A percentile compares a stretch with the other conserved stretches of the same genome.
phyloP scores from a whole-genome alignment of 805 yeast genomes.

The Yarrowia sp. region DNA sequence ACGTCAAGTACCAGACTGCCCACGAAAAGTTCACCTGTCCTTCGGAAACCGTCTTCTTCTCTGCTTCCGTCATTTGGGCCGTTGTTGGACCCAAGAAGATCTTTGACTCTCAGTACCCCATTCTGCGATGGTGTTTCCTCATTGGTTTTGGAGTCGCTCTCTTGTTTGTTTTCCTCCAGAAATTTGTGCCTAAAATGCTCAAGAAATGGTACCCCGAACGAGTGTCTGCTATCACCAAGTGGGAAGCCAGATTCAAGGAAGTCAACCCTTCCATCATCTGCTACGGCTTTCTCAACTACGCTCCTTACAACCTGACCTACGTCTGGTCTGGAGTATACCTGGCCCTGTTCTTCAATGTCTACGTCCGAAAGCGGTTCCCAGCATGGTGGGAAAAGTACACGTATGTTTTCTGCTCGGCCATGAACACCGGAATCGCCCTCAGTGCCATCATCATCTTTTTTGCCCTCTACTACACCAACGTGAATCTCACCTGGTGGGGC shows the following conservation, averaged over 20 bases:
- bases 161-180: not conserved
- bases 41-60: conserved; percentile 45
- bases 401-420: conserved; percentile 47
- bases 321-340: conserved; percentile 43
- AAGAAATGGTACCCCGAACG: not conserved
- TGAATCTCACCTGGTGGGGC: conserved; percentile 49
- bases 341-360: conserved; percentile 45
- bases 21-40: conserved; percentile 37
- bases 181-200: conserved; percentile 28
- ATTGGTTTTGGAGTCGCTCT: conserved; percentile 33
- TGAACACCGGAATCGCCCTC: conserved; percentile 51
- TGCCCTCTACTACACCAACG: conserved; percentile 40
- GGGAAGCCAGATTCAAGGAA: not conserved
- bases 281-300: conserved; percentile 36
- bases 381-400: conserved; percentile 55
- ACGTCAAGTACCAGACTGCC: conserved; percentile 11
- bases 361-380: conserved; percentile 41
- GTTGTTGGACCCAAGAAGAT: conserved; percentile 49
- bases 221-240: not conserved
- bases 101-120: conserved; percentile 37
- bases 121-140: conserved; percentile 30
- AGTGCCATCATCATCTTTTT: conserved; percentile 47
- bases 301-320: conserved; percentile 45
- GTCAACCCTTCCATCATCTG: not conserved
- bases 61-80: conserved; percentile 47